Percentiles rank a stretch among this genome's conserved stretches.
Evolutionary conservation across 2,329 filamentous ascomycete species (phyloP).

Genomic region (Hymenoscyphus repandus): DNA sequence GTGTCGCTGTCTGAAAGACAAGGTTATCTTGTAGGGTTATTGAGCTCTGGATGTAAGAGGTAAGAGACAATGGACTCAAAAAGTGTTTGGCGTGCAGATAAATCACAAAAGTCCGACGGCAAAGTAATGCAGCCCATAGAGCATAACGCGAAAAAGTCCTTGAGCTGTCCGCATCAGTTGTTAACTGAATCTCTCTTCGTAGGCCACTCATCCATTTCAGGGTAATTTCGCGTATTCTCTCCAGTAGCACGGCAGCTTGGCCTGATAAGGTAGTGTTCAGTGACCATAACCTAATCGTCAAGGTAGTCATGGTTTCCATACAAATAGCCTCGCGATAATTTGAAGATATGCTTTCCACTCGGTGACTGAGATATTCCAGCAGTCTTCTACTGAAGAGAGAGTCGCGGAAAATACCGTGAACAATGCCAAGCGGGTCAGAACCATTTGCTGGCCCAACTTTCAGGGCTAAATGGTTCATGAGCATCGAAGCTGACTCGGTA

Average conservation of each 20-base stretch:
- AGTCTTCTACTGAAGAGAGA: slow-evolving; percentile 43
- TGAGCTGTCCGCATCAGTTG: slow-evolving; percentile 34
- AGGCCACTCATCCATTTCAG: slow-evolving; percentile 46
- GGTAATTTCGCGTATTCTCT: slow-evolving; percentile 38
- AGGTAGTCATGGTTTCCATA: slow-evolving; percentile 52
- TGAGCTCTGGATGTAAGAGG: slow-evolving; percentile 35
- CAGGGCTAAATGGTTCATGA: slow-evolving; percentile 47
- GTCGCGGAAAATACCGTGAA: slow-evolving; percentile 48
- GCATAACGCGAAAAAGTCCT: slow-evolving; percentile 39
- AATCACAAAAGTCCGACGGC: slow-evolving; percentile 40
- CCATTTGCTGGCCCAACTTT: slow-evolving; percentile 47
- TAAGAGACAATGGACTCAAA: slow-evolving; percentile 16
- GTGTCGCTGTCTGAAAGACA: slow-evolving; percentile 31
- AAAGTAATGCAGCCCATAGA: slow-evolving; percentile 52
- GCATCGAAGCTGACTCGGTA: slow-evolving; percentile 41
- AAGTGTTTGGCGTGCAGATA: slow-evolving; percentile 1
- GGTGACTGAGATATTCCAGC: slow-evolving; percentile 40
- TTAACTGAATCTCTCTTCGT: slow-evolving; percentile 38
- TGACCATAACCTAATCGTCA: slow-evolving; percentile 39
- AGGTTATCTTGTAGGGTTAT: slow-evolving; percentile 44
- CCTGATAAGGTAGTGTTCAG: slow-evolving; percentile 14
- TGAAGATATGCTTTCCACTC: slow-evolving; percentile 40
- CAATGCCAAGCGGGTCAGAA: slow-evolving; percentile 35
- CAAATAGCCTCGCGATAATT: slow-evolving; percentile 56
- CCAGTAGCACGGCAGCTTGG: slow-evolving; percentile 33